Base-by-base conservation (phyloP, 768 basidiomycete genomes). In the Pisolithus albus region DNA sequence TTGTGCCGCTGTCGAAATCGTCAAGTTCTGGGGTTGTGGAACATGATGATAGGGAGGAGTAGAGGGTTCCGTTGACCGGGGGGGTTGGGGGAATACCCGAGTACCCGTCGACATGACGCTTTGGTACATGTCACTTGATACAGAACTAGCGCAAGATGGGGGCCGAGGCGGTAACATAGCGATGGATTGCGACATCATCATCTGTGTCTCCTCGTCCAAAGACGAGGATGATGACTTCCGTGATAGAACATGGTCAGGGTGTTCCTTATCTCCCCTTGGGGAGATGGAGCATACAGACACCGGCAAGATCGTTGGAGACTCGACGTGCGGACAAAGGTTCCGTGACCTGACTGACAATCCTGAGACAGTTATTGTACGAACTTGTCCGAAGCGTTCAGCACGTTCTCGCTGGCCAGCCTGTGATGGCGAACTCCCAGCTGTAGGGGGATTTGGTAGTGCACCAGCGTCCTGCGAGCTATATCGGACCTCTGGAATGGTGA, bases 131-230 rank as follows among this genome's bases (percentile, higher is more conserved):
- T 83, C 90, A 58, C 80, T 80, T 5, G 75, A 66, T 45, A 76
- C 67, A 18, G 83, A 82, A 37, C 64, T 68, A 45, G 71, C 57
- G 16, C 76, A 72, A n/a, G 74, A 80, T 7, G 59, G 57, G 8
- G 76, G 59, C 40, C 72, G 63, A 11, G 74, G 77, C 38, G 80
- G 84, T 36, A 92, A 72, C 48, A 68, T 74, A 2, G 76, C 83
- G 32, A 88, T 71, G 5, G 88, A 90, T 62, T 88, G 85, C 7
- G 86, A 84, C 86, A 90, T 88, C 49, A 77, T 70, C 60, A 80
- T 67, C 43, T 79, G 78, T 6, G 77, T 73, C 28, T 81, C 79
- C 57, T 87, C 84, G 54, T 89, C 86, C 36, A 86, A 62, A 30
- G 79, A 81, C 6, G 82, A 81, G 0, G 73, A 71, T 0, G 82